Percentiles rank a stretch among this genome's conserved stretches.
These are phyloP conservation scores for Salix purpurea DNA, from an alignment of 345 rosid species.

Conservation along the genomic window DNA sequence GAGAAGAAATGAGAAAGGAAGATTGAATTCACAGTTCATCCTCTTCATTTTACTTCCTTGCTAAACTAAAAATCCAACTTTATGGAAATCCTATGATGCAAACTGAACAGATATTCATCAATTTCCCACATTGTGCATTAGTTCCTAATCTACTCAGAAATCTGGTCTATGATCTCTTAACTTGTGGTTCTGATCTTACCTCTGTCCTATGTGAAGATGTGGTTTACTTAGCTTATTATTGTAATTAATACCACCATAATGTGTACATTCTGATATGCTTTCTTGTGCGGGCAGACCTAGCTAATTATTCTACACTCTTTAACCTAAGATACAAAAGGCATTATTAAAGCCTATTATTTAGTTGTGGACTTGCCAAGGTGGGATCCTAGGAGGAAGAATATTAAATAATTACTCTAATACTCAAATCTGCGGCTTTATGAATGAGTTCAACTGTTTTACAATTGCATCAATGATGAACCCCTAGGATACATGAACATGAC, in stretches of 20 bases:
- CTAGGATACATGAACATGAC: background rate
- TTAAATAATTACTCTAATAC: no score
- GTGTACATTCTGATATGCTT: background rate
- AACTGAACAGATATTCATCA: background rate
- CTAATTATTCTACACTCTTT: background rate
- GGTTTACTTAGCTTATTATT: background rate
- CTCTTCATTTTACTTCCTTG: no score
- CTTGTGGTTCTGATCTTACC: background rate
- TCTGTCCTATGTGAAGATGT: background rate
- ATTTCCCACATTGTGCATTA: background rate
- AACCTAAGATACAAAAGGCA: background rate
- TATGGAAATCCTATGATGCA: background rate
- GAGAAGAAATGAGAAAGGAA: background rate
- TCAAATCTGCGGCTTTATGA: no score
- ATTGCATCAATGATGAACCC: no score
- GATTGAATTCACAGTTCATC: background rate
- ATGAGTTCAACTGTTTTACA: no score
- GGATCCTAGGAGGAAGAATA: no score
- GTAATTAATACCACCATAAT: background rate
- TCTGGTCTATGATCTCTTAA: background rate
- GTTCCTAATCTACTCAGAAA: background rate
- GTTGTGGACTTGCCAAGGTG: no score
- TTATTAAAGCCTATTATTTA: no score
- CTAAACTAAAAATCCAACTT: no score
- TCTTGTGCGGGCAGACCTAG: background rate